These are phyloP conservation scores for Russula abietina DNA, from an alignment of 768 basidiomycete species.

Conservation along the genomic window DNA sequence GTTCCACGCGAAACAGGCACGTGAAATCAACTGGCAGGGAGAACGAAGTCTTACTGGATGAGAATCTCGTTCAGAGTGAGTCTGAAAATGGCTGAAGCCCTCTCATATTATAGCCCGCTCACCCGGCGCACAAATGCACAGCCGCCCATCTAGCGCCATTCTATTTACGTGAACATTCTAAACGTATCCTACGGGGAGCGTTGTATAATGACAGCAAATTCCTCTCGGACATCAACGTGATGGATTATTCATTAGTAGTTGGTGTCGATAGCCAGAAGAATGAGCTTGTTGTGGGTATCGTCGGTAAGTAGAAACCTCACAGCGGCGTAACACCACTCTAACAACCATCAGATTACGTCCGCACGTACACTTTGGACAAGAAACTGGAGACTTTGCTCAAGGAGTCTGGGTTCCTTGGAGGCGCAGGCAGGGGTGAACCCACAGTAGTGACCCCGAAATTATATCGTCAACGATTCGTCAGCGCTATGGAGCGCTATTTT, in stretches of 20 bases:
- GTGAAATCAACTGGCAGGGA: constrained; percentile 85
- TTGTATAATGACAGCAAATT: constrained; percentile 95
- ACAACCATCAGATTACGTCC: constrained; percentile 70
- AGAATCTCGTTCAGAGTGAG: constrained; percentile 87
- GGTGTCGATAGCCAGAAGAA: constrained; percentile 87
- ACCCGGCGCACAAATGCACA: constrained; percentile 29
- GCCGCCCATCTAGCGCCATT: constrained; percentile 84
- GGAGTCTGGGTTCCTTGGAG: constrained; percentile 86
- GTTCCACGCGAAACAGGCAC: constrained; percentile 89
- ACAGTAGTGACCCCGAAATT: constrained; percentile 96
- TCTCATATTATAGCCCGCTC: not conserved
- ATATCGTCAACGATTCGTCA: constrained; percentile 81
- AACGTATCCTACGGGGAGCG: constrained; percentile 84
- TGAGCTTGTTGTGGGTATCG: constrained; percentile 94
- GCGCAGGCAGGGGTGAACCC: constrained; percentile 78
- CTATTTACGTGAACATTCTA: constrained; percentile 94
- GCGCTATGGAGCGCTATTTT: constrained; percentile 88
- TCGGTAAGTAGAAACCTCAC: constrained; percentile 54
- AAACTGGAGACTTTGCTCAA: constrained; percentile 98
- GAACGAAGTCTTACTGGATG: constrained; percentile 93
- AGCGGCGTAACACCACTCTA: not conserved
- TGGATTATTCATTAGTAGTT: constrained; percentile 96
- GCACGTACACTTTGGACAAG: constrained; percentile 98
- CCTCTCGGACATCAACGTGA: constrained; percentile 87
- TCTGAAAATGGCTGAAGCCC: not conserved